phyloP scores from a whole-genome alignment of 176 grass and related monocot genomes.

The Leersia perrieri region DNA sequence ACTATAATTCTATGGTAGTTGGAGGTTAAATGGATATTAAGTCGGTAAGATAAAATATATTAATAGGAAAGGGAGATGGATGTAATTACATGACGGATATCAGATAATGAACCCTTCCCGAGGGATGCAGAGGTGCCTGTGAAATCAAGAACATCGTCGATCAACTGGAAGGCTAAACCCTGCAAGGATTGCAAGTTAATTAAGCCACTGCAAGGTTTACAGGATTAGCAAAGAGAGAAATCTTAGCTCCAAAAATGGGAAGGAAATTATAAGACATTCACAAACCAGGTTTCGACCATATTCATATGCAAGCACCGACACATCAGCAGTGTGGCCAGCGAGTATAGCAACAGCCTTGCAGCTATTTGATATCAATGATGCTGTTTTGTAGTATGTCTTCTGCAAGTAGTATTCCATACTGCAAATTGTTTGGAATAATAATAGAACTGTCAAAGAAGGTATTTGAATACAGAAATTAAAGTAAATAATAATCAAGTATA shows the following conservation, averaged over 20 bases:
- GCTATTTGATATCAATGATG: conserved; percentile 96
- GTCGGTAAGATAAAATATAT: conserved; percentile 2
- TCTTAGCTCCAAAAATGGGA: not conserved
- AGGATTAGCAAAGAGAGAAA: conserved; percentile 13
- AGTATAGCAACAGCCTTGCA: conserved; percentile 92
- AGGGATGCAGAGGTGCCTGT: conserved; percentile 84
- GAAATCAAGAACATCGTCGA: conserved; percentile 97
- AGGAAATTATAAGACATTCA: conserved; percentile 9
- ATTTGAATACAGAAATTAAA: conserved; percentile 13
- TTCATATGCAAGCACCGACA: conserved; percentile 82
- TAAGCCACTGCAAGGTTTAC: not conserved
- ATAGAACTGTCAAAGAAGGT: conserved; percentile 32
- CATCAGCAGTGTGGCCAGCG: conserved; percentile 87
- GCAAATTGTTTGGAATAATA: conserved; percentile 34
- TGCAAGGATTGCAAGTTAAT: conserved; percentile 35
- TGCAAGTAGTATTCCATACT: conserved; percentile 98
- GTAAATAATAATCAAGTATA: conserved; percentile 4
- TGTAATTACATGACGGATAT: conserved; percentile 84
- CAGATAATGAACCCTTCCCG: conserved; percentile 90
- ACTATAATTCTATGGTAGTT: not conserved
- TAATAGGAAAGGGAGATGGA: not conserved
- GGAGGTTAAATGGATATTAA: conserved; percentile 9
- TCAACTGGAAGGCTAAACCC: conserved; percentile 96
- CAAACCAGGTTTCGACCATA: conserved; percentile 93
- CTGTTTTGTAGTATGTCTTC: conserved; percentile 99